Evolutionary conservation across 441 rosid species (phyloP).

Genomic region (Corymbia citriodora): DNA sequence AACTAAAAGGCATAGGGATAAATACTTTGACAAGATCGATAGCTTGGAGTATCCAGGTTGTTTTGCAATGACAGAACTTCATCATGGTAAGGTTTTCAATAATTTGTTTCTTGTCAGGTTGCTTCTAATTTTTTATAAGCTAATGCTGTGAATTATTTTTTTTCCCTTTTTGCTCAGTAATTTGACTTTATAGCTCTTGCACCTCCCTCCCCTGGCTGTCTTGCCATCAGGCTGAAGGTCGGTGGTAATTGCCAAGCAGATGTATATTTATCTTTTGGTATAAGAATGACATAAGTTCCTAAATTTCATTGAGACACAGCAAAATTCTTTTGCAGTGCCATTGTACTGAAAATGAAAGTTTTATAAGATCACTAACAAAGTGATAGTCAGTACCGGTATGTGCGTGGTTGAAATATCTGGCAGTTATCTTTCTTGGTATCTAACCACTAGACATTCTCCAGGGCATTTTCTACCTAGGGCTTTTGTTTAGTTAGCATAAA

Average conservation of each 20-base stretch:
- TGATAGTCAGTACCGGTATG: not conserved
- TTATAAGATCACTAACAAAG: not conserved
- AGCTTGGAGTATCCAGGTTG: slow-evolving; percentile 88
- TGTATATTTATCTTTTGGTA: not conserved
- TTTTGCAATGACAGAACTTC: slow-evolving; percentile 98
- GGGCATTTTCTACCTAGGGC: not conserved
- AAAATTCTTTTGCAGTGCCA: not conserved
- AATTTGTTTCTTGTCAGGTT: not conserved
- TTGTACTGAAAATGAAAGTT: not conserved
- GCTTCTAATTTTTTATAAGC: not conserved
- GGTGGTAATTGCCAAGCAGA: not conserved
- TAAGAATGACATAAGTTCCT: not conserved
- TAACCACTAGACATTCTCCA: not conserved
- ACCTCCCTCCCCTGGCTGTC: not conserved
- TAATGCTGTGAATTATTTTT: not conserved
- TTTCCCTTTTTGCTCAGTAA: not conserved
- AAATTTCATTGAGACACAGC: not conserved
- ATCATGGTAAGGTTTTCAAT: slow-evolving; percentile 57
- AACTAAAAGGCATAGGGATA: slow-evolving; percentile 84
- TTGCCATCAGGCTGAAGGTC: not conserved
- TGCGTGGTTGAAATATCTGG: not conserved
- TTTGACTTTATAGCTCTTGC: not conserved
- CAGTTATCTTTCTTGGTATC: not conserved
- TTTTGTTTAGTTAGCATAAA: not conserved
- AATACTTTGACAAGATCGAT: slow-evolving; percentile 83